A percentile compares a stretch with the other conserved stretches of the same genome.
These are phyloP conservation scores for Brassica incana DNA, from an alignment of 345 rosid species.

Conservation along the genomic window DNA sequence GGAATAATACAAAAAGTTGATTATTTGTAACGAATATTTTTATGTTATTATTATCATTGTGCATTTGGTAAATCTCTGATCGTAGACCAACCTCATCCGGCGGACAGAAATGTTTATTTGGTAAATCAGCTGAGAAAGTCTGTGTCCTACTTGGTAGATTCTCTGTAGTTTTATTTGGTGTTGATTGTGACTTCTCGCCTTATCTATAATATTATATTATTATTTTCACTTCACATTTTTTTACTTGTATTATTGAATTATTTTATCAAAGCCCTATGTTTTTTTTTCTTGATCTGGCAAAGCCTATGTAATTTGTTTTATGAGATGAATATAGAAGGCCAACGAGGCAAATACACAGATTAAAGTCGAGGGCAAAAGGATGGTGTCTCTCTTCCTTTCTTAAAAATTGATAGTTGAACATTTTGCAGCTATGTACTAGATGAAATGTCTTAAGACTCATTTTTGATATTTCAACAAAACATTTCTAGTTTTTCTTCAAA, in stretches of 20 bases:
- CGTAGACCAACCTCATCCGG: too few species aligned
- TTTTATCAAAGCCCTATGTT: neutral
- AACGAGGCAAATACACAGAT: slow-evolving; percentile 10
- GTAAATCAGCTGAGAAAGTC: slow-evolving; percentile 36
- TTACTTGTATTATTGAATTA: neutral
- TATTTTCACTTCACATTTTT: neutral
- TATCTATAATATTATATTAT: slow-evolving; percentile 20
- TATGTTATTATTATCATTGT: slow-evolving; percentile 1
- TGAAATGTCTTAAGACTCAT: neutral
- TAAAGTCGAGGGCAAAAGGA: neutral
- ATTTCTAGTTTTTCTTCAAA: neutral
- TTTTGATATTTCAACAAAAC: neutral
- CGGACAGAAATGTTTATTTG: slow-evolving; percentile 25
- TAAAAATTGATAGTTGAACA: neutral
- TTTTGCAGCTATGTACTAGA: neutral
- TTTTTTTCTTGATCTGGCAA: too few species aligned
- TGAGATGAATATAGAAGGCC: neutral
- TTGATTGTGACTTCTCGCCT: slow-evolving; percentile 36
- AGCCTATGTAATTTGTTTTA: neutral
- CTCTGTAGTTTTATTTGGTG: slow-evolving; percentile 12
- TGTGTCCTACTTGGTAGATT: slow-evolving; percentile 38
- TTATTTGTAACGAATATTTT: slow-evolving; percentile 8
- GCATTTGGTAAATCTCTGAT: slow-evolving; percentile 9
- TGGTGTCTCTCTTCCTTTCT: neutral
- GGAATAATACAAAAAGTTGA: slow-evolving; percentile 14